These are phyloP conservation scores for Cyberlindnera nakhonratchasimensis DNA, from an alignment of 805 yeast genomes.

Conservation along the genomic window DNA sequence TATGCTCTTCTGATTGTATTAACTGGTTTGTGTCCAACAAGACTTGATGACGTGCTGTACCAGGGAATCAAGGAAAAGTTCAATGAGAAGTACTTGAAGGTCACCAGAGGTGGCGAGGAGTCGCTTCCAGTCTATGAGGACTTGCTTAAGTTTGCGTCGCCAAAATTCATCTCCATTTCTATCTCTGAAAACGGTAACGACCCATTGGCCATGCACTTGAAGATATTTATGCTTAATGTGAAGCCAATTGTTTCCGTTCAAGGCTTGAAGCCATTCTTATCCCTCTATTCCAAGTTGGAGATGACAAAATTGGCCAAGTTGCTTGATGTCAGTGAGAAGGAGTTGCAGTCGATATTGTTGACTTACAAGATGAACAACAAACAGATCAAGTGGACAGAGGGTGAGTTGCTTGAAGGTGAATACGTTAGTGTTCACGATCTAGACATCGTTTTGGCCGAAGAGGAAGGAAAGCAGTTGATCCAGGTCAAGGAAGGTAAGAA, in stretches of 20 bases:
- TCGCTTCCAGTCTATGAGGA: slow-evolving; percentile 42
- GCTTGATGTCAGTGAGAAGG: slow-evolving; percentile 32
- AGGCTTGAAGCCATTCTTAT: slow-evolving; percentile 42
- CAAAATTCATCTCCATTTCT: slow-evolving; percentile 45
- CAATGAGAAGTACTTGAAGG: slow-evolving; percentile 41
- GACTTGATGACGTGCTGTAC: slow-evolving; percentile 43
- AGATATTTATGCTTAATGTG: slow-evolving; percentile 41
- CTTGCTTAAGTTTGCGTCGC: slow-evolving; percentile 43
- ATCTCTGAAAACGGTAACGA: slow-evolving; percentile 35
- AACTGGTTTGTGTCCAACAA: slow-evolving; percentile 43
- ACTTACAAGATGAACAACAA: slow-evolving; percentile 44
- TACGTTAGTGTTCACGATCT: slow-evolving; percentile 39
- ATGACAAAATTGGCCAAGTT: slow-evolving; percentile 40
- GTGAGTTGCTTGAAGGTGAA: slow-evolving; percentile 41
- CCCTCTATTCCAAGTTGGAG: slow-evolving; percentile 45
- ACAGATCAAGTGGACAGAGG: slow-evolving; percentile 42
- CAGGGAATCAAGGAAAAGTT: slow-evolving; percentile 43
- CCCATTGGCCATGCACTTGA: slow-evolving; percentile 41
- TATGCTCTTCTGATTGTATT: slow-evolving; percentile 45
- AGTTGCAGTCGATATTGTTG: slow-evolving; percentile 37
- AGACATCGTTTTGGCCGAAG: slow-evolving; percentile 40
- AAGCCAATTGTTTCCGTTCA: slow-evolving; percentile 36
- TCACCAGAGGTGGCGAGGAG: slow-evolving; percentile 42
- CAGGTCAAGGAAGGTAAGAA: slow-evolving; percentile 43
- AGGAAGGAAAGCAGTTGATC: slow-evolving; percentile 32